phyloP scores from a whole-genome alignment of 805 yeast genomes.

The Candida alai region DNA sequence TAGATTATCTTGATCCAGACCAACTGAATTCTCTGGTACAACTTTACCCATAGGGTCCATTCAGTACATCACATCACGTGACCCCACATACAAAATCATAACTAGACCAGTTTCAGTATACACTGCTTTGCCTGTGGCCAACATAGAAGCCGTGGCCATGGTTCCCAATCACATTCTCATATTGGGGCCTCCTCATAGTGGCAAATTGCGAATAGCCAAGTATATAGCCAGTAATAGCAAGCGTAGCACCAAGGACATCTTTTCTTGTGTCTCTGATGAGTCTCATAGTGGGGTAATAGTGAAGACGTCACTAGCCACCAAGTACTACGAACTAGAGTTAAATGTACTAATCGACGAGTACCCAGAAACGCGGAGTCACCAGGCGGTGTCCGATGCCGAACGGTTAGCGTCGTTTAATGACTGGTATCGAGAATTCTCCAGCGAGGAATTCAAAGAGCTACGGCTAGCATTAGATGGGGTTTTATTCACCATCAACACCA shows the following conservation, averaged over 20 bases:
- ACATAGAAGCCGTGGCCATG: constrained; percentile 9
- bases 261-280: constrained; percentile 31
- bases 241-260: constrained; percentile 19
- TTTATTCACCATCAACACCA: constrained; percentile 36
- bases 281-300: constrained; percentile 33
- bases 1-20: too few species aligned
- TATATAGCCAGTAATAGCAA: constrained; percentile 24
- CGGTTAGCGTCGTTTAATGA: constrained; percentile 18
- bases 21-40: too few species aligned
- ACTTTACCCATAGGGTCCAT: too few species aligned
- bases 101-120: too few species aligned
- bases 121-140: too few species aligned
- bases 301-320: constrained; percentile 22
- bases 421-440: constrained; percentile 40
- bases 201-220: constrained; percentile 32
- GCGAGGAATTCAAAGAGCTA: constrained; percentile 37
- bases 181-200: constrained; percentile 41
- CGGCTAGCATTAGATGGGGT: constrained; percentile 46
- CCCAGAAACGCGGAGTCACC: constrained; percentile 18
- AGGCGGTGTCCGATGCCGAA: constrained; percentile 3
- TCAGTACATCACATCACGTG: too few species aligned
- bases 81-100: too few species aligned
- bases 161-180: constrained; percentile 41
- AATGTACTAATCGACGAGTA: constrained; percentile 37
- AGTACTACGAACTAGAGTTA: constrained; percentile 28